Evolutionary conservation across 306 rosid species (phyloP).

Genomic region (Pterocarpus macrocarpus): DNA sequence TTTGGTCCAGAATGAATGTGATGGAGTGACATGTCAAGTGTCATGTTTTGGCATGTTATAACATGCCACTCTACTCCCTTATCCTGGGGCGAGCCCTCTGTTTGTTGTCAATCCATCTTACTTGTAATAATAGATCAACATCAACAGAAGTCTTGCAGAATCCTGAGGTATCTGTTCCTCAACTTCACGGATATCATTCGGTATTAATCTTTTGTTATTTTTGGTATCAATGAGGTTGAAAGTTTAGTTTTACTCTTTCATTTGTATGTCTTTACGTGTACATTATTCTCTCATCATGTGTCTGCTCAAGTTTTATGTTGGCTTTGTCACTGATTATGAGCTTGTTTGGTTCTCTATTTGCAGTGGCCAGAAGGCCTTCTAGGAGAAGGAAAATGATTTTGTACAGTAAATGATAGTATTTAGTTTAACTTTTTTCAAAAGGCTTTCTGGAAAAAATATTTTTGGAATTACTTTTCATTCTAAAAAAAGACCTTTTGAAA

Average conservation of each 20-base stretch:
- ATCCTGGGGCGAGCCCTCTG: conserved; percentile 21
- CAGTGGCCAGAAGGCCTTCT: no score
- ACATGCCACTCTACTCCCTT: not conserved
- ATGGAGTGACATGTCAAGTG: conserved; percentile 29
- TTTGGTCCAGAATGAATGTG: conserved; percentile 21
- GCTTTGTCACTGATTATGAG: no score
- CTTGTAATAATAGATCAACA: conserved; percentile 12
- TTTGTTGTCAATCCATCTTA: not conserved
- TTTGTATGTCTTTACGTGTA: not conserved
- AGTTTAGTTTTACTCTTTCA: not conserved
- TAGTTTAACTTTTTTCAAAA: no score
- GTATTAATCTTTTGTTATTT: not conserved
- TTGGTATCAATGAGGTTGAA: not conserved
- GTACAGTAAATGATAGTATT: no score
- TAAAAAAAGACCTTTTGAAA: no score
- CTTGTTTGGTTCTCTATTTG: no score
- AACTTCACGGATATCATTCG: not conserved
- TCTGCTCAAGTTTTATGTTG: no score
- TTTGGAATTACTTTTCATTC: no score
- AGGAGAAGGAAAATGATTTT: no score
- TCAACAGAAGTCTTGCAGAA: not conserved
- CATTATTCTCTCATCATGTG: not conserved
- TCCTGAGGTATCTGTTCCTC: not conserved
- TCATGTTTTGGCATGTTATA: conserved; percentile 44
- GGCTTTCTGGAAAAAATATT: no score